Conservation (phyloP, 306 rosid genomes). For the Erythrophleum fordii region DNA sequence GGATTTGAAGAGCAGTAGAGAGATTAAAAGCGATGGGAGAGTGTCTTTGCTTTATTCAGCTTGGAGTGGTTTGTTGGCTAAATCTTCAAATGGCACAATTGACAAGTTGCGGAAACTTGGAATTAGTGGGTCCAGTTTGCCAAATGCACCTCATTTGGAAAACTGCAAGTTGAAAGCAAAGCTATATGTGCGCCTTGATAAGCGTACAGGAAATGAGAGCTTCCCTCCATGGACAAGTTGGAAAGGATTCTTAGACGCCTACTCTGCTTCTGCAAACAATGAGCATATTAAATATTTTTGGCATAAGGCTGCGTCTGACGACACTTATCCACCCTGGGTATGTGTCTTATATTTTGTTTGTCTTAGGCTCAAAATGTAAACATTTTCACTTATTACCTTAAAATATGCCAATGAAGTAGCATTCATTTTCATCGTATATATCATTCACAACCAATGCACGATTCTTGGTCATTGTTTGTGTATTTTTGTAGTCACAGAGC, state of each 20-base stretch:
- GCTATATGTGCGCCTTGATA: slow-evolving; percentile 53
- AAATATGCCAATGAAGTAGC: slow-evolving; percentile 12
- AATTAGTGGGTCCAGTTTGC: slow-evolving; percentile 50
- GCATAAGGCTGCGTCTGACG: slow-evolving; percentile 46
- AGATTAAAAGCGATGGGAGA: slow-evolving; percentile 43
- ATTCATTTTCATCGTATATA: not conserved
- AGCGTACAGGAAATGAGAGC: slow-evolving; percentile 53
- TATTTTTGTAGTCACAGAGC: not conserved
- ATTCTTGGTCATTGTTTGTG: not conserved
- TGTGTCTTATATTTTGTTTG: slow-evolving; percentile 23
- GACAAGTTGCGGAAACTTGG: slow-evolving; percentile 48
- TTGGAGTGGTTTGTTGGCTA: slow-evolving; percentile 66
- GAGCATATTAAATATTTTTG: slow-evolving; percentile 43
- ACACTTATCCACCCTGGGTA: slow-evolving; percentile 81
- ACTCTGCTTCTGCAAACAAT: slow-evolving; percentile 50
- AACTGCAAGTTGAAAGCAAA: slow-evolving; percentile 62
- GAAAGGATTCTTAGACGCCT: slow-evolving; percentile 59
- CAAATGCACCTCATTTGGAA: slow-evolving; percentile 87
- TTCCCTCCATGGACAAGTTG: slow-evolving; percentile 82
- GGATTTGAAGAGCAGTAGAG: slow-evolving; percentile 41
- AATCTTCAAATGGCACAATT: slow-evolving; percentile 33
- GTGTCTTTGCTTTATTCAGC: slow-evolving; percentile 66
- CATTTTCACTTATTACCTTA: not conserved
- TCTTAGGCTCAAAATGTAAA: not conserved
- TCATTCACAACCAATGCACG: not conserved